Conservation (phyloP, 148 eudicot genomes). For the Fallopia convolvulus region DNA sequence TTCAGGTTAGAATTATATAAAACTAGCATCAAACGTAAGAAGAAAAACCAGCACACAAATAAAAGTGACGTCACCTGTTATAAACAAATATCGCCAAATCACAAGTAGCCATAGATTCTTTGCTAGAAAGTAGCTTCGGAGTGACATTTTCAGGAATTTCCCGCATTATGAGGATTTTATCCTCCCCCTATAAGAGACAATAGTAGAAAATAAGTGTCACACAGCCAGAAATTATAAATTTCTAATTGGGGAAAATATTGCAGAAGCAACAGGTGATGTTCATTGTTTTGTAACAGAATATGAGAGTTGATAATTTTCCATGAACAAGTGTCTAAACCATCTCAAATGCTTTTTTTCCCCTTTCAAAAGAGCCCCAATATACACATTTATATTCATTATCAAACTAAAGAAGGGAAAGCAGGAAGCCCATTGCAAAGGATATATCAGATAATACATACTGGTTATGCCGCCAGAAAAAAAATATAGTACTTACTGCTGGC, state of each 20-base stretch:
- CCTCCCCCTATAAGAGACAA: constrained; percentile 44
- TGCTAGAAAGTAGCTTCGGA: constrained; percentile 39
- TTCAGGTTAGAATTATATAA: not conserved
- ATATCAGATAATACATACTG: not conserved
- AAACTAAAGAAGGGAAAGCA: not conserved
- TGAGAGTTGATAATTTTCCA: not conserved
- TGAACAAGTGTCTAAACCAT: not conserved
- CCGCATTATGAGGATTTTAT: constrained; percentile 61
- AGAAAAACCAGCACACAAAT: not conserved
- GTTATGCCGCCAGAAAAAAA: not conserved
- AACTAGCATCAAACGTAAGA: not conserved
- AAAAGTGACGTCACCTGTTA: constrained; percentile 46
- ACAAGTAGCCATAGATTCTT: constrained; percentile 70
- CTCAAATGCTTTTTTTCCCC: not conserved
- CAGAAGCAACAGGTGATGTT: not conserved
- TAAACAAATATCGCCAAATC: constrained; percentile 81
- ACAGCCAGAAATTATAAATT: not conserved
- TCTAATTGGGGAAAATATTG: not conserved
- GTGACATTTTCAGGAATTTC: constrained; percentile 76
- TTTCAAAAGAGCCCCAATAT: not conserved
- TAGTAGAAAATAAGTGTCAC: not conserved
- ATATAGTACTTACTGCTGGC: constrained; percentile 40
- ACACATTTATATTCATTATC: not conserved
- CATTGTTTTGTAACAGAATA: not conserved
- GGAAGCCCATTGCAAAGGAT: not conserved